Evolutionary conservation across 305 asterid species (phyloP), one percentile per base, ranked within the genome.

Genomic region (Rubia tinctorum): DNA sequence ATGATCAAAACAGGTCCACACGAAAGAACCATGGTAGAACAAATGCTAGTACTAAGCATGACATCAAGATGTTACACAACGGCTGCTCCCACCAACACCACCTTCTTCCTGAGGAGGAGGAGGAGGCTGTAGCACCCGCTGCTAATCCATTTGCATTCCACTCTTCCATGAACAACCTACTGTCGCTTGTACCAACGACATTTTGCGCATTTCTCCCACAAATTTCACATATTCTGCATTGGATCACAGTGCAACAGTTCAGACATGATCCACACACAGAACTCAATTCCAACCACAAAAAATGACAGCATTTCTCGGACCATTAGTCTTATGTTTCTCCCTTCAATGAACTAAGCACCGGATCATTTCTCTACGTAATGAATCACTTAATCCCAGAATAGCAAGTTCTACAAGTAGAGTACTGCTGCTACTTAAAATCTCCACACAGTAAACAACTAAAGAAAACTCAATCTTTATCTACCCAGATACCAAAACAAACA

Each of bases 1-100:
- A 30, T n/a, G n/a, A 7, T 71, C 66, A 79, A 40, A 75, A 79
- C 76, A 79, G 66, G 61, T 88, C 84, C 49, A 89, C 87, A 20
- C 91, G 95, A 73, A 87, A 85, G 74, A 90, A 88, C 97, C 93
- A 92, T 2, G 96, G 95, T 62, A 90, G 76, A 6, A 90, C 82
- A 76, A 90, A 90, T 59, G 93, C 90, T 27, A 91, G 77, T 44
- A 88, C 87, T 73, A 91, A 82, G 78, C 90, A 88, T 2, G 88
- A 92, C 89, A 88, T 82, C 78, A 92, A 80, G 80, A 92, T 79
- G 81, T 91, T 91, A 66, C 95, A 90, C 13, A 86, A 63, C 3
- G 88, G 91, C 75, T 86, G 90, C 51, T 91, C 86, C 8, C 73
- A 78, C 81, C 86, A 80, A 66, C 88, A 86, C 71, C 88, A 75